A percentile compares a stretch with the other conserved stretches of the same genome.
Conservation (phyloP, 352 stramenopile species). For the Phytophthora syringae region DNA sequence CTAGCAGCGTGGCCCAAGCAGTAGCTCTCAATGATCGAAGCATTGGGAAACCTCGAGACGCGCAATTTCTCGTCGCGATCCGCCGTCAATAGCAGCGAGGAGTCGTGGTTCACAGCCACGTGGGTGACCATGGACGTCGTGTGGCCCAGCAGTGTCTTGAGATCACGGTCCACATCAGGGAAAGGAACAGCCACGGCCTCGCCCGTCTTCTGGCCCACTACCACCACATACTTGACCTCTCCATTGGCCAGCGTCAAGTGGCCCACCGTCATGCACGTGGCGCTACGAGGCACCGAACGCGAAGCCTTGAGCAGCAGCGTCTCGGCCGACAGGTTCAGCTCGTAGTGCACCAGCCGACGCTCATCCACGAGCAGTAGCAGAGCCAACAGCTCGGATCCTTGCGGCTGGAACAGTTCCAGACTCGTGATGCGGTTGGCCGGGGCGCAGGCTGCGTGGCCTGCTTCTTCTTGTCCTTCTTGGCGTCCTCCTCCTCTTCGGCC, state of each 20-base stretch:
- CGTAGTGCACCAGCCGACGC: conserved; percentile 78
- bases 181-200: conserved; percentile 83
- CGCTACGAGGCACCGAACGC: conserved; percentile 66
- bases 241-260: conserved; percentile 31
- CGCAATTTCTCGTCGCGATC: conserved; percentile 89
- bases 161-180: conserved; percentile 64
- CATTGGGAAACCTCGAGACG: conserved; percentile 81
- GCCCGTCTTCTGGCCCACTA: conserved; percentile 85
- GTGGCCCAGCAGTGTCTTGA: conserved; percentile 82
- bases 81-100: conserved; percentile 68
- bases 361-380: conserved; percentile 74
- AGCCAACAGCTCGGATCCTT: conserved; percentile 27
- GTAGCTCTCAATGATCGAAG: conserved; percentile 81
- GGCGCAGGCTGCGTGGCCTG: conserved; percentile 28
- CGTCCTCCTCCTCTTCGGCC: conserved; percentile 21
- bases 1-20: conserved; percentile 80
- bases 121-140: conserved; percentile 90
- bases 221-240: conserved; percentile 60
- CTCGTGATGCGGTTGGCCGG: conserved; percentile 53
- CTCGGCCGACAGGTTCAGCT: conserved; percentile 50
- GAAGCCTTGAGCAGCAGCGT: conserved; percentile 50
- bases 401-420: conserved; percentile 44
- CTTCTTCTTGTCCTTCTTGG: conserved; percentile 34
- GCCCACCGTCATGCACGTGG: conserved; percentile 66
- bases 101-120: conserved; percentile 62